phyloP scores from a whole-genome alignment of 78 protist species.

The Acrasis kona region DNA sequence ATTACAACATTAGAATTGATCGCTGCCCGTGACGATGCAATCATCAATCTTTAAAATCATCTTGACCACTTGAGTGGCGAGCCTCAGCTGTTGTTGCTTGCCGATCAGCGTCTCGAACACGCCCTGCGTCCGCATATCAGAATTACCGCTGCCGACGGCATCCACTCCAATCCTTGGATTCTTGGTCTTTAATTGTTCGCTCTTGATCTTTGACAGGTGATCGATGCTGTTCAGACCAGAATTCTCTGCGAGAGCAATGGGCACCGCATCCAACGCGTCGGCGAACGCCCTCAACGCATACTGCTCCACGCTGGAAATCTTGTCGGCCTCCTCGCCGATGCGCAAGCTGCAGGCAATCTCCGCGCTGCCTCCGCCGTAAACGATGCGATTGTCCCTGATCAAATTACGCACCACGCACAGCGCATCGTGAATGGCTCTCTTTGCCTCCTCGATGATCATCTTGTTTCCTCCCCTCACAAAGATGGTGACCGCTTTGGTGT shows the following conservation, averaged over 20 bases:
- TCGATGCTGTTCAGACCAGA: slow-evolving; percentile 89
- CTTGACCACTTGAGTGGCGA: slow-evolving; percentile 98
- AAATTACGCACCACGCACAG: slow-evolving; percentile 97
- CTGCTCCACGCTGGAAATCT: slow-evolving; percentile 73
- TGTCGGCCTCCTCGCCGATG: slow-evolving; percentile 75
- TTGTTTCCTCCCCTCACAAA: slow-evolving; percentile 97
- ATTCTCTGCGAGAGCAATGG: slow-evolving; percentile 97
- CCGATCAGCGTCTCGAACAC: slow-evolving; percentile 94
- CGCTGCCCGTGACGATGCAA: slow-evolving; percentile 52
- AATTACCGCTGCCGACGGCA: slow-evolving; percentile 69
- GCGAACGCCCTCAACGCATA: slow-evolving; percentile 97
- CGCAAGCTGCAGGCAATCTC: slow-evolving; percentile 89
- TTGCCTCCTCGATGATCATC: slow-evolving; percentile 97
- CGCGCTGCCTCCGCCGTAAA: slow-evolving; percentile 97
- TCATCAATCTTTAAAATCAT: slow-evolving; percentile 99
- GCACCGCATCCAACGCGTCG: slow-evolving; percentile 96
- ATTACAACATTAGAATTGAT: too few relatives aligned
- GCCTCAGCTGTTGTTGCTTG: slow-evolving; percentile 91
- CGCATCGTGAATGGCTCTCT: slow-evolving; percentile 98
- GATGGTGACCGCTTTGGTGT: slow-evolving; percentile 95
- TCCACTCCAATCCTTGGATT: slow-evolving; percentile 92
- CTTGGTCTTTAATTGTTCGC: slow-evolving; percentile 64
- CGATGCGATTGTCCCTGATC: slow-evolving; percentile 88
- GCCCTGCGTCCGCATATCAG: slow-evolving; percentile 83
- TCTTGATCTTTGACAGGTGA: slow-evolving; percentile 70